These are phyloP conservation scores for Fragosphaeria purpurea DNA, from an alignment of 2,329 filamentous ascomycete genomes.

Conservation along the genomic window DNA sequence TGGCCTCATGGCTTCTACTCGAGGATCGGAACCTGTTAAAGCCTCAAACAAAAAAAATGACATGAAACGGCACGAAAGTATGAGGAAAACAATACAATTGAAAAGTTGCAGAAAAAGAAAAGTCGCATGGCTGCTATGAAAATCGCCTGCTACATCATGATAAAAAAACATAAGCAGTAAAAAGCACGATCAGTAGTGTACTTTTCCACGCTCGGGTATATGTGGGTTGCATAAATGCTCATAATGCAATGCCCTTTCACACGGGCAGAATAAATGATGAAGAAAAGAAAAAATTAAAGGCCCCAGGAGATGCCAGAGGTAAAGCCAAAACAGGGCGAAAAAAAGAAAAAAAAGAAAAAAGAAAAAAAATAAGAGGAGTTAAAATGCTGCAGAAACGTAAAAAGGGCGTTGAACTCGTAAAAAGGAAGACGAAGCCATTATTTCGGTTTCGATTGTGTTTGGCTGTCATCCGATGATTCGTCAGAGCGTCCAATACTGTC, in stretches of 20 bases:
- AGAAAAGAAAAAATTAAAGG: background rate
- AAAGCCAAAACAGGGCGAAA: background rate
- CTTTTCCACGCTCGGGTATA: background rate
- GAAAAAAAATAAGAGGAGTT: background rate
- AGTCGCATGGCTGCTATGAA: too few species aligned
- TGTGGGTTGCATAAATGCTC: background rate
- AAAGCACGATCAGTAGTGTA: too few species aligned
- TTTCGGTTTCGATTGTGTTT: slow-evolving; percentile 5
- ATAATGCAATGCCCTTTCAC: background rate
- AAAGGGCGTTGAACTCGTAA: background rate
- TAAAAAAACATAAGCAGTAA: too few species aligned
- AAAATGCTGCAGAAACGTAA: background rate
- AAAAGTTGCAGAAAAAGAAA: too few species aligned
- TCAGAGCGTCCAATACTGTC: slow-evolving; percentile 10
- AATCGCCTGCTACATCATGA: too few species aligned
- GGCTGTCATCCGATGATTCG: slow-evolving; percentile 11
- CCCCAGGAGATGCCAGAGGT: background rate
- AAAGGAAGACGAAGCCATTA: slow-evolving; percentile 5
- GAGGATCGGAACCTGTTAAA: too few species aligned
- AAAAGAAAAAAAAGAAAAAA: background rate
- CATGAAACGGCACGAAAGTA: too few species aligned
- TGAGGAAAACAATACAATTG: too few species aligned
- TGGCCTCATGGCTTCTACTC: too few species aligned
- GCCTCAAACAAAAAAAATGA: too few species aligned
- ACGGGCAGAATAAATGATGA: background rate